A percentile compares a stretch with the other conserved stretches of the same genome.
Conservation (phyloP, 2,329 filamentous ascomycete genomes). For the Fonsecaea erecta region DNA sequence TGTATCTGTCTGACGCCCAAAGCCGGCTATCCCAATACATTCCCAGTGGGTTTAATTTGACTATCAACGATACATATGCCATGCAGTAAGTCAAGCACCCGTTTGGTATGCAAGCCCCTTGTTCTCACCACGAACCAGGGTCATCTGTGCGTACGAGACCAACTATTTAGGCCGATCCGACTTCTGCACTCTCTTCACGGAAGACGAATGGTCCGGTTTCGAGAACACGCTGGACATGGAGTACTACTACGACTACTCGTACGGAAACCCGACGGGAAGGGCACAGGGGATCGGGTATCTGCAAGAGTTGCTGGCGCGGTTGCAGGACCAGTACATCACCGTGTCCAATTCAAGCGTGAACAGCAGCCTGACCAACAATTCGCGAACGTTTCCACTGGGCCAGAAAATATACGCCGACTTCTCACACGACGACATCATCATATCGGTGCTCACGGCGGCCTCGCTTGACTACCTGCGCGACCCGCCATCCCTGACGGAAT, state of each 20-base stretch:
- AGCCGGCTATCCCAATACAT: constrained; percentile 54
- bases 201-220: constrained; percentile 60
- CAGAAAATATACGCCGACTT: constrained; percentile 60
- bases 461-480: constrained; percentile 61
- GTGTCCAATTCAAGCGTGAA: constrained; percentile 59
- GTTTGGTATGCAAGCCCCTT: background rate
- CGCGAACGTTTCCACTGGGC: constrained; percentile 52
- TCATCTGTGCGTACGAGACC: constrained; percentile 60
- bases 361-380: constrained; percentile 54
- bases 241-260: constrained; percentile 54
- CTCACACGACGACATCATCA: constrained; percentile 59
- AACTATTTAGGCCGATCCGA: constrained; percentile 56
- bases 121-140: constrained; percentile 44
- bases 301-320: constrained; percentile 57
- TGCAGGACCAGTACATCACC: constrained; percentile 54
- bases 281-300: constrained; percentile 60
- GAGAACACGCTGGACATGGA: constrained; percentile 59
- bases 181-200: constrained; percentile 61
- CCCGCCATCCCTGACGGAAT: constrained; percentile 50
- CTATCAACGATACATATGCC: constrained; percentile 56
- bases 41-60: constrained; percentile 56
- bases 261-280: constrained; percentile 56
- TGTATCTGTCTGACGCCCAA: constrained; percentile 54
- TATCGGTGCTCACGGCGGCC: constrained; percentile 57
- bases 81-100: constrained; percentile 44